Evolutionary conservation across 164 flowering plant genomes (phyloP), one percentile per base, ranked within the genome.

Genomic region (Platanus orientalis): DNA sequence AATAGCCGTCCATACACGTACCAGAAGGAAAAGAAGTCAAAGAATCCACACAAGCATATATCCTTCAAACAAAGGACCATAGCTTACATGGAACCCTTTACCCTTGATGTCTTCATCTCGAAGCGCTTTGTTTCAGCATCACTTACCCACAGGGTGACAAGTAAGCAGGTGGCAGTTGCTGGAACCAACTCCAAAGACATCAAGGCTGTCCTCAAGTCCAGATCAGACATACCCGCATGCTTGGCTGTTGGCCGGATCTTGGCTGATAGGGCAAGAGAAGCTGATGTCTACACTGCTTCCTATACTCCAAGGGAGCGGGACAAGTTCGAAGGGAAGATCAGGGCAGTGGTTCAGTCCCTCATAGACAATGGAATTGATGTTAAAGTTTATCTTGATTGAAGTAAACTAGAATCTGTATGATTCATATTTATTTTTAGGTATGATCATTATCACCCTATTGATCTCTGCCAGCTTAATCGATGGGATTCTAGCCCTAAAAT

Each of bases 161-260:
- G 92, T 58, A 90, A 84, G 79, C 97, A 93, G 67, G 97, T 93
- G 20, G 98, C 98, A 25, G 96, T 87, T 61, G 97, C 97, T 0
- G 98, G 98, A 12, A 90, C 96, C 5, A 93, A 93, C 81, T 93
- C 98, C 7, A 93, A 90, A 64, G 98, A 93, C 69, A 84, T 93
- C 19, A 93, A 90, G 70, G 97, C 98, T 0, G 89, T 58, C 4
- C 85, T 93, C 20, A 78, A 72, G 67, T 90, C 98, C 24, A 75
- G 97, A 7, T 84, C 84, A 0, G 97, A 93, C 57, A 89, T 93
- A 62, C 98, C 97, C 5, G 97, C 97, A 0, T 93, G 98, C 69
- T 57, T 93, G 74, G 84, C 97, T 19, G 59, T 93, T 48, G 98
- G 98, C 3, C 72, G 67, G 51, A 85, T 88, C 29, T 76, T 93